Percentiles rank a stretch among this genome's conserved stretches.
Conservation (phyloP, 2,329 filamentous ascomycete genomes). For the Lecanicillium sp. region DNA sequence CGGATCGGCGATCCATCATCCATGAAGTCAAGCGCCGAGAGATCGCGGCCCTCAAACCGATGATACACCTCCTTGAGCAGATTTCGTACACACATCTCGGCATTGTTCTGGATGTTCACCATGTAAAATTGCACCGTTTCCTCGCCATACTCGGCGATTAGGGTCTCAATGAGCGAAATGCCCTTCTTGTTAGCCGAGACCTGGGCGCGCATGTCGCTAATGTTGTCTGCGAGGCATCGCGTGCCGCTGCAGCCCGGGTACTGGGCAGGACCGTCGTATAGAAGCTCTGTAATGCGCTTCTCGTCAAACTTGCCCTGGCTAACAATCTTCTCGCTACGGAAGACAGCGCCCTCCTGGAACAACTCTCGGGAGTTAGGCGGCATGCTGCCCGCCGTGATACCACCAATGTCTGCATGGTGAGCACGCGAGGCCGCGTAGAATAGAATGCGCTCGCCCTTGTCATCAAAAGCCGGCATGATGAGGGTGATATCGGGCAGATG, state of each 20-base stretch:
- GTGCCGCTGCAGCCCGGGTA: conserved; percentile 73
- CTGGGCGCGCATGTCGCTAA: conserved; percentile 78
- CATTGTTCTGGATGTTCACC: conserved; percentile 72
- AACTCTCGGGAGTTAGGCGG: conserved; percentile 62
- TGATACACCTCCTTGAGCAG: conserved; percentile 64
- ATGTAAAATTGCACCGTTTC: conserved; percentile 79
- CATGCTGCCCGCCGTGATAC: conserved; percentile 75
- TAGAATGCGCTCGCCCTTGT: conserved; percentile 58
- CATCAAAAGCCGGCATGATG: conserved; percentile 68
- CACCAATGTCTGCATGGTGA: conserved; percentile 80
- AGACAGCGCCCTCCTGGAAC: conserved; percentile 55
- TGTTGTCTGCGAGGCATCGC: conserved; percentile 69
- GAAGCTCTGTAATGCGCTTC: conserved; percentile 61
- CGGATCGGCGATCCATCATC: conserved; percentile 74
- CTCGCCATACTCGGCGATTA: conserved; percentile 73
- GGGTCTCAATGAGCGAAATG: conserved; percentile 67
- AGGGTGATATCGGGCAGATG: conserved; percentile 79
- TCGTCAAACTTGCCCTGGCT: conserved; percentile 73
- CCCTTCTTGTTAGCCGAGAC: conserved; percentile 81
- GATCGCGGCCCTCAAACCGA: conserved; percentile 61
- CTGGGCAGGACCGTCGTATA: conserved; percentile 66
- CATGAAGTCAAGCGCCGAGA: conserved; percentile 73
- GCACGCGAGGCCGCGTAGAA: conserved; percentile 77
- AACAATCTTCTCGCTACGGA: conserved; percentile 62
- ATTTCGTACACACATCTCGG: conserved; percentile 65